Conservation (phyloP, 2,329 filamentous ascomycete genomes). For the Teratosphaeria epicoccoides region DNA sequence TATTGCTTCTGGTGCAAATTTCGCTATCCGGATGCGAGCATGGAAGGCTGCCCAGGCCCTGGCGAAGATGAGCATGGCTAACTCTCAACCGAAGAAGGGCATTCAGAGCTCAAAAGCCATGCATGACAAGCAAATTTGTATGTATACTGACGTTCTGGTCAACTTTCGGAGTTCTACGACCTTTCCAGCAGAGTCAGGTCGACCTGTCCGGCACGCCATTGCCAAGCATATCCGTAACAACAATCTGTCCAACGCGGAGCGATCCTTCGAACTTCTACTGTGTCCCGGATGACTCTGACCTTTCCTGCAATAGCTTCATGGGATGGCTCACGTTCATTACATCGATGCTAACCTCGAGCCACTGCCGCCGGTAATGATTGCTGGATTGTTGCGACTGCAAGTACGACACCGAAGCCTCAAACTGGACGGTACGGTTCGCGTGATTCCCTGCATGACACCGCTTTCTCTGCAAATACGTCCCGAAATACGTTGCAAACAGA, state of each 20-base stretch:
- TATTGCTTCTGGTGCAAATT: constrained; percentile 99
- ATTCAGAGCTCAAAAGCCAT: not conserved
- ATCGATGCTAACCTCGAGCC: not conserved
- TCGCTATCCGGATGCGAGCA: constrained; percentile 57
- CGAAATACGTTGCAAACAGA: not conserved
- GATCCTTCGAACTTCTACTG: not conserved
- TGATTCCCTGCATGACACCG: not conserved
- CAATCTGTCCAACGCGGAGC: not conserved
- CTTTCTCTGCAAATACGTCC: not conserved
- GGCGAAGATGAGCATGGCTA: constrained; percentile 73
- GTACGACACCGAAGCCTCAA: not conserved
- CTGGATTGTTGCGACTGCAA: not conserved
- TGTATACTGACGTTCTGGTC: not conserved
- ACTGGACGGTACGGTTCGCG: not conserved
- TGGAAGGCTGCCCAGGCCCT: constrained; percentile 83
- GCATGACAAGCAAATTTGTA: not conserved
- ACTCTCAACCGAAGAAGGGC: not conserved
- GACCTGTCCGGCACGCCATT: too few relatives aligned
- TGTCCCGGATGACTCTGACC: not conserved
- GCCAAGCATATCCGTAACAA: not conserved
- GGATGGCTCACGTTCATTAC: not conserved
- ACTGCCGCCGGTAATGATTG: not conserved
- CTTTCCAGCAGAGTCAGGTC: too few relatives aligned
- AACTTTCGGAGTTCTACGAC: not conserved
- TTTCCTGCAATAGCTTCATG: not conserved